phyloP scores from a whole-genome alignment of 768 basidiomycete genomes.

The Lactifluus volemus region DNA sequence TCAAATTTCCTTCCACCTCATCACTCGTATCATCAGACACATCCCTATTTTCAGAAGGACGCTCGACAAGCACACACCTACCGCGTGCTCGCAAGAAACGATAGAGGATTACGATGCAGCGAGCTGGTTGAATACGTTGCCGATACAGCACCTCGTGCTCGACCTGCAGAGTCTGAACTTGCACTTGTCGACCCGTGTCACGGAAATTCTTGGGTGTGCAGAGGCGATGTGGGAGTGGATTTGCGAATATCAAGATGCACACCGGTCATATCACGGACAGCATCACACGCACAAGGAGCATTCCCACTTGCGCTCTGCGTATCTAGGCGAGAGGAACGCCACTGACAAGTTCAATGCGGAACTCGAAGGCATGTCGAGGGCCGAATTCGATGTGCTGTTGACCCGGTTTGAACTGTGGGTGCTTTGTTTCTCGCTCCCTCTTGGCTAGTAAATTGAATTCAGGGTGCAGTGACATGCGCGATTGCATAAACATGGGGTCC shows the following conservation, averaged over 20 bases:
- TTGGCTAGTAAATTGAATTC: neutral
- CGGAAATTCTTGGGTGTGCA: conserved; percentile 59
- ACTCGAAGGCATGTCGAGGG: conserved; percentile 44
- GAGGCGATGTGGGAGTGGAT: conserved; percentile 82
- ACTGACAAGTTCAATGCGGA: conserved; percentile 17
- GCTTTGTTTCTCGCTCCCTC: neutral
- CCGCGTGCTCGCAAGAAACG: neutral
- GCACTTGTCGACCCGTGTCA: conserved; percentile 50
- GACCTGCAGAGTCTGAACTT: conserved; percentile 53
- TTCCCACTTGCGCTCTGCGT: neutral
- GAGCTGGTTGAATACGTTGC: conserved; percentile 32
- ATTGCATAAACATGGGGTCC: conserved; percentile 40
- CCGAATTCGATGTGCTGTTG: conserved; percentile 54
- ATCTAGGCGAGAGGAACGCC: neutral
- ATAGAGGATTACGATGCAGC: neutral
- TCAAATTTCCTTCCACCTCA: neutral
- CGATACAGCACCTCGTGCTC: conserved; percentile 44
- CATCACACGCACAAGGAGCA: neutral
- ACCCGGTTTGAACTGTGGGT: conserved; percentile 55
- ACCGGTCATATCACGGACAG: neutral
- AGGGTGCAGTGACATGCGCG: conserved; percentile 51
- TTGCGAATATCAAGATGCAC: conserved; percentile 36
- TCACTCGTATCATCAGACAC: neutral
- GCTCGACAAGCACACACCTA: neutral
- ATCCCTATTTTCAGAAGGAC: neutral